phyloP scores from a whole-genome alignment of 1,284 basidiomycete species.

The Thelephora terrestris region DNA sequence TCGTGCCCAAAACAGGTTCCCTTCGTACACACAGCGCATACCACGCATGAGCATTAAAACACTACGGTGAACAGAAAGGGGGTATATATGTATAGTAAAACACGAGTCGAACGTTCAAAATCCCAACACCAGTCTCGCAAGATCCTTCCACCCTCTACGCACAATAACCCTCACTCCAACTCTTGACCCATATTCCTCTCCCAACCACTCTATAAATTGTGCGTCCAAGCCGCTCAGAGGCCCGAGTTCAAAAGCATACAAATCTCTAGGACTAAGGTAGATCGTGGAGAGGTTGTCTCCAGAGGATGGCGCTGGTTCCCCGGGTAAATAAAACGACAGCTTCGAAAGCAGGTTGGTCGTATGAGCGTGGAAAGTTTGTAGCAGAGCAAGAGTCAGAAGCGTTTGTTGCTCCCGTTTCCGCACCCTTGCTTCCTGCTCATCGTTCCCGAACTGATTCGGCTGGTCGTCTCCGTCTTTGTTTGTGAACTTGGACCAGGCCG shows the following conservation, averaged over 20 bases:
- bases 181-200: conserved; percentile 41
- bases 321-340: conserved; percentile 38
- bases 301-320: conserved; percentile 10
- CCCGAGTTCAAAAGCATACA: conserved; percentile 59
- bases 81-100: background rate
- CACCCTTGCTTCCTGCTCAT: conserved; percentile 18
- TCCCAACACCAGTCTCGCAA: conserved; percentile 37
- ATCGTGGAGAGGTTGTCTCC: conserved; percentile 17
- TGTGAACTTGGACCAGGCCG: conserved; percentile 10
- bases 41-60: no score
- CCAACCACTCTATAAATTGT: conserved; percentile 65
- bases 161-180: conserved; percentile 33
- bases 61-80: no score
- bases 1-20: no score
- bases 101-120: conserved; percentile 14
- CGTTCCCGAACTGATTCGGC: conserved; percentile 6
- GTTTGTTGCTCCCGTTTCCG: conserved; percentile 33
- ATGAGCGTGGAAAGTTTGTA: conserved; percentile 66
- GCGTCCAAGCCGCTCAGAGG: conserved; percentile 60
- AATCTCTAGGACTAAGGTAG: conserved; percentile 43
- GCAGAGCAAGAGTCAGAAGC: conserved; percentile 52
- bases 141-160: conserved; percentile 39
- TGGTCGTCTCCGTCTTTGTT: conserved; percentile 2
- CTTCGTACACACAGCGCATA: no score
- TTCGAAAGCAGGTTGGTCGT: conserved; percentile 56